Conservation (phyloP, 106 monocot genomes). For the Acorus gramineus region DNA sequence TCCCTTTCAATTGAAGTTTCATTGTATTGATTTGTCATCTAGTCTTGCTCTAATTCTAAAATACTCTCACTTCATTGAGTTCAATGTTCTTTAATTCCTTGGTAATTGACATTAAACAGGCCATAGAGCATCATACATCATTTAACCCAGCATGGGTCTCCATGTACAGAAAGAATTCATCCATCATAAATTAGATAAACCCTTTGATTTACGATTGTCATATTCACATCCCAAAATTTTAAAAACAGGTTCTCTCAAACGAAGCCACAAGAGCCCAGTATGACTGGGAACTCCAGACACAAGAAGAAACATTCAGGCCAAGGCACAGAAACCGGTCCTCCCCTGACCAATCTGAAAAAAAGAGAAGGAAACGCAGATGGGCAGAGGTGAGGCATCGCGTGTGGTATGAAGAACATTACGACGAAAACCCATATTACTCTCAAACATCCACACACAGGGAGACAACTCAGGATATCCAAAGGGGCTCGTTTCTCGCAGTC, state of each 20-base stretch:
- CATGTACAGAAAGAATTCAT: no score
- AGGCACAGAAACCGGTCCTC: constrained; percentile 11
- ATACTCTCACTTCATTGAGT: no score
- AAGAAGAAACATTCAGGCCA: constrained; percentile 2
- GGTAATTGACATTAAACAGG: no score
- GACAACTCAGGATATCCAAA: constrained; percentile 7
- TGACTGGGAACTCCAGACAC: constrained; percentile 25
- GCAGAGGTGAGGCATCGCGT: constrained; percentile 31
- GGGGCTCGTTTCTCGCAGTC: constrained; percentile 36
- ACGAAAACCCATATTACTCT: constrained; percentile 11
- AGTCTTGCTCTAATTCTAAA: no score
- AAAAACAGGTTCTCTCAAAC: constrained; percentile 54
- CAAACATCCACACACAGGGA: constrained; percentile 10
- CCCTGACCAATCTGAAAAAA: constrained; percentile 20
- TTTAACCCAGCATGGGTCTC: no score
- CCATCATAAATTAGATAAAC: no score
- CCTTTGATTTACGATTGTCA: no score
- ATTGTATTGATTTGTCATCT: no score
- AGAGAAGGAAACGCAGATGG: constrained; percentile 36
- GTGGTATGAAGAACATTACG: constrained; percentile 17
- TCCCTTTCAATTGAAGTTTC: no score
- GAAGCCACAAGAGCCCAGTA: constrained; percentile 43
- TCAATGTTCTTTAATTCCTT: no score
- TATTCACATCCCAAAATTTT: neutral
- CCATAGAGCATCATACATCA: no score